Conservation (phyloP, 768 basidiomycete species). For the Serpula lacrymans region DNA sequence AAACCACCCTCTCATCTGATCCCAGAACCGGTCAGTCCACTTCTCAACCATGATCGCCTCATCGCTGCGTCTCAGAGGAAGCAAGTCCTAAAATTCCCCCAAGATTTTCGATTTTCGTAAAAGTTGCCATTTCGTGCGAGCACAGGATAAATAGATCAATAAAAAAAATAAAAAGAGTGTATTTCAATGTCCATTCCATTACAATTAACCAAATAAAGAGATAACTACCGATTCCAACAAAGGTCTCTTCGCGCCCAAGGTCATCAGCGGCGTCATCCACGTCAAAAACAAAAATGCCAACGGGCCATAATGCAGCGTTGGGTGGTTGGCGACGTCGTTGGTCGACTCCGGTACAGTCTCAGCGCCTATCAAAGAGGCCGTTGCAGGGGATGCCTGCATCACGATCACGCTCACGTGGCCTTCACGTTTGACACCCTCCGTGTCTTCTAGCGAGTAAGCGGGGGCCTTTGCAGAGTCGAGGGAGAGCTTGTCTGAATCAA, state of each 20-base stretch:
- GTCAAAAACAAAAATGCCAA: conserved; percentile 17
- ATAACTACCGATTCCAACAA: conserved; percentile 26
- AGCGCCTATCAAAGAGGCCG: too few relatives aligned
- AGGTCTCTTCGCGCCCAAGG: conserved; percentile 17
- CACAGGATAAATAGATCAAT: too few relatives aligned
- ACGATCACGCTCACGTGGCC: conserved; percentile 16
- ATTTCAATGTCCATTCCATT: conserved; percentile 19
- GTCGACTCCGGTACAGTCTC: conserved; percentile 10
- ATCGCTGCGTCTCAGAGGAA: conserved; percentile 22
- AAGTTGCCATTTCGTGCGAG: too few relatives aligned
- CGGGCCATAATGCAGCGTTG: conserved; percentile 10
- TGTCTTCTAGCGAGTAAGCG: neutral
- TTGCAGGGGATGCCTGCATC: conserved; percentile 22
- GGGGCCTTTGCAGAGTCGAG: too few relatives aligned
- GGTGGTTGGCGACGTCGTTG: conserved; percentile 11
- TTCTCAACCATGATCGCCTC: conserved; percentile 19
- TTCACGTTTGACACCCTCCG: neutral
- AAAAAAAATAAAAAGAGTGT: too few relatives aligned
- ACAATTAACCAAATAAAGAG: conserved; percentile 17
- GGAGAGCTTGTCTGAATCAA: too few relatives aligned
- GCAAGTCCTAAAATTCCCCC: conserved; percentile 20
- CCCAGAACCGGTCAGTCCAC: conserved; percentile 23
- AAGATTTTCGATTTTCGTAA: too few relatives aligned
- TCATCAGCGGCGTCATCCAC: conserved; percentile 12
- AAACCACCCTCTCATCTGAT: conserved; percentile 14